phyloP scores from a whole-genome alignment of 257 asterid species.

The Buddleja alternifolia region DNA sequence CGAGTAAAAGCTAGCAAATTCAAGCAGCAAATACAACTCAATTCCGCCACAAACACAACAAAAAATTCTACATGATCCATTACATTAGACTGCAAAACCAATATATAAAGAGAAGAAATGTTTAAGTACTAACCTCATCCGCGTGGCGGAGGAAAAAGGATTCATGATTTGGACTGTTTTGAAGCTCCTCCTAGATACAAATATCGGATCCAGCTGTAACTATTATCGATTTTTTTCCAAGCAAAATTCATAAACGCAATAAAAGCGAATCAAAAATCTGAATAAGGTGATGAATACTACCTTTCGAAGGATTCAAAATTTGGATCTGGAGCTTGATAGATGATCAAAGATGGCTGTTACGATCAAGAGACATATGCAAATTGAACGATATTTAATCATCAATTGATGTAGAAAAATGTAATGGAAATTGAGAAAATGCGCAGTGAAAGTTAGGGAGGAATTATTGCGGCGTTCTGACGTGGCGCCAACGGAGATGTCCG shows the following conservation, averaged over 20 bases:
- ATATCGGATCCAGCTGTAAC: conserved; percentile 62
- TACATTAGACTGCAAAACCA: conserved; percentile 5
- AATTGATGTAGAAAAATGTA: conserved; percentile 22
- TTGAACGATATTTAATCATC: conserved; percentile 23
- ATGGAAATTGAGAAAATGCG: conserved; percentile 27
- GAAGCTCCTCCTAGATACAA: conserved; percentile 61
- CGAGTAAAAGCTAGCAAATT: conserved; percentile 16
- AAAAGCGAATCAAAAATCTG: conserved; percentile 35
- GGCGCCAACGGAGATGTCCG: not conserved
- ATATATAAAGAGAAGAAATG: not conserved
- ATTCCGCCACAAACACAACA: conserved; percentile 20
- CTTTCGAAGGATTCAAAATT: conserved; percentile 20
- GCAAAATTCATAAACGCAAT: conserved; percentile 22
- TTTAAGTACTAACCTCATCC: conserved; percentile 59
- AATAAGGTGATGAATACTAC: conserved; percentile 23
- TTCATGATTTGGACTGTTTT: conserved; percentile 69
- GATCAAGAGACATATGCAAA: conserved; percentile 21
- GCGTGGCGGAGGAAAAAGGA: conserved; percentile 89
- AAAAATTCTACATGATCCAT: conserved; percentile 24
- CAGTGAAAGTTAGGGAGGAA: conserved; percentile 32
- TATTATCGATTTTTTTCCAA: conserved; percentile 14
- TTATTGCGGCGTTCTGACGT: conserved; percentile 29
- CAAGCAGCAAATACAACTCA: conserved; percentile 26
- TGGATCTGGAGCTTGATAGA: conserved; percentile 25
- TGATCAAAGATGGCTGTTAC: not conserved